Base-by-base conservation (phyloP, 768 basidiomycete genomes). In the Boletellus emodensis region DNA sequence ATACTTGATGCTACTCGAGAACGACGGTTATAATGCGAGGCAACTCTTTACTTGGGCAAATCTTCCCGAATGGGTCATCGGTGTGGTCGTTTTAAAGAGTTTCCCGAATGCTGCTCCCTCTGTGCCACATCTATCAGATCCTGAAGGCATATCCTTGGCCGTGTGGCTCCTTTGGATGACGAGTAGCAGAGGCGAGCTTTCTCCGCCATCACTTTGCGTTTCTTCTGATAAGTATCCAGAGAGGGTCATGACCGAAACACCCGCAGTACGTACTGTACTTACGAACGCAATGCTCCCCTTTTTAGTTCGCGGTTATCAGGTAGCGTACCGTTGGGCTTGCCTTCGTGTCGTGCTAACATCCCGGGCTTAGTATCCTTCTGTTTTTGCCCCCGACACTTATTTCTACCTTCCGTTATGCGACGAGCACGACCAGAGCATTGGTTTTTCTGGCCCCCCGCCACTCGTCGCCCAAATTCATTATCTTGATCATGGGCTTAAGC, bases 1-100 rank as follows among this genome's bases (percentile, higher is more conserved):
- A 11, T 81, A 77, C 53, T 49, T 81, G 33, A 80, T 83, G 78
- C 55, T 81, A 40, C 61, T 75, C 20, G 81, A 82, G 61, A 74
- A 76, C 40, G 79, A 79, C 45, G 75, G 75, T 18, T 61, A 63
- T 51, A 81, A 81, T 51, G 66, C 70, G 45, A 54, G 56, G 1
- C 80, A 79, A 38, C 67, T 81, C 17, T 41, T 67, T 18, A 50
- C 59, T 18, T 79, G 75, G 73, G 77, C 77, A 36, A 59, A 57
- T 38, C 51, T 77, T 3, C 55, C 63, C 2, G 53, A 53, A 14
- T 69, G 66, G 62, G 41, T 65, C 2, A n/a, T 58, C 6, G 58
- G 53, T 8, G 61, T 51, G 30, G 41, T 53, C 8, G 49, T 46
- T 22, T 40, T 55, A 2, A 56, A 59, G 44, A 55, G 46, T n/a